These are phyloP conservation scores for Myrica gale DNA, from an alignment of 306 rosid genomes.

Conservation along the genomic window DNA sequence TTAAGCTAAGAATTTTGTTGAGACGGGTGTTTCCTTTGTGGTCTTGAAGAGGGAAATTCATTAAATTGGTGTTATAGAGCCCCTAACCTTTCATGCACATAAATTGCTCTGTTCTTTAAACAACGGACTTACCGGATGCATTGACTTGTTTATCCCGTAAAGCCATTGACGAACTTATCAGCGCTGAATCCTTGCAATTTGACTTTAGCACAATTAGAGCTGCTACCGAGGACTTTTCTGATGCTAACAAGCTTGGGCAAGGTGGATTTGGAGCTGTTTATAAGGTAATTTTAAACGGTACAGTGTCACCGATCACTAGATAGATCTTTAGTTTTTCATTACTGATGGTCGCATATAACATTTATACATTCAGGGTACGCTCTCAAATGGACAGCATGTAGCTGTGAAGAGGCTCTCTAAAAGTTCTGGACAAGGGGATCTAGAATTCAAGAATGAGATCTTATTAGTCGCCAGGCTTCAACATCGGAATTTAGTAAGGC, in stretches of 20 bases:
- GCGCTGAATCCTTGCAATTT: slow-evolving; percentile 23
- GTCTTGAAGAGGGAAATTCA: no score
- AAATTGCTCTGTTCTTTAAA: not conserved
- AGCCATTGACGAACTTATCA: slow-evolving; percentile 7
- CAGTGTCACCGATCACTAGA: not conserved
- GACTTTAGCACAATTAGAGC: slow-evolving; percentile 24
- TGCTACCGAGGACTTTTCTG: slow-evolving; percentile 33
- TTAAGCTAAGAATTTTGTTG: no score
- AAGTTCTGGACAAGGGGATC: no score
- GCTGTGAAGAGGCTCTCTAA: no score
- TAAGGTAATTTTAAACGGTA: slow-evolving; percentile 23
- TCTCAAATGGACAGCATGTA: not conserved
- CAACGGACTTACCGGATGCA: not conserved
- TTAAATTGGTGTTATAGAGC: no score
- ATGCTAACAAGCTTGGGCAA: slow-evolving; percentile 38
- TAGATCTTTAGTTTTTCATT: not conserved
- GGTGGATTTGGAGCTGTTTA: slow-evolving; percentile 51
- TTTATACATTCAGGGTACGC: slow-evolving; percentile 33
- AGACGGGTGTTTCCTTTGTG: no score
- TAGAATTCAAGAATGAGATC: no score
- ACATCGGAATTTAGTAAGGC: no score
- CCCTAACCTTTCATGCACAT: no score
- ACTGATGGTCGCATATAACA: not conserved
- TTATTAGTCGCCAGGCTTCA: no score
- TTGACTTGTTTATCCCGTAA: not conserved